A percentile compares a stretch with the other conserved stretches of the same genome.
These are phyloP conservation scores for Sequoiadendron giganteum DNA, from an alignment of 75 land plant species.

Conservation along the genomic window DNA sequence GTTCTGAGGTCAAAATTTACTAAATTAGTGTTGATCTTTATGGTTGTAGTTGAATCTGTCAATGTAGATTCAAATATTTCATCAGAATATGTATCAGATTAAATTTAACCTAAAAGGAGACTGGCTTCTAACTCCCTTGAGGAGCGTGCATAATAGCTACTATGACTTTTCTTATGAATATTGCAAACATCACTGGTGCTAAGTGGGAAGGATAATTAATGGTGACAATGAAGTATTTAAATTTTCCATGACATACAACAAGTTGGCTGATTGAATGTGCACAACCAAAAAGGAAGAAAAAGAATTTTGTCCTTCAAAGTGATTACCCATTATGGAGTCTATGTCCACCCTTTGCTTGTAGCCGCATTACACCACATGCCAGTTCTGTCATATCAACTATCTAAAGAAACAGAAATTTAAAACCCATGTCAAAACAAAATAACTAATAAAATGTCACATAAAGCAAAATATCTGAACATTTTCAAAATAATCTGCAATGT, in stretches of 20 bases:
- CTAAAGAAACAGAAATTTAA: slow-evolving; percentile 26
- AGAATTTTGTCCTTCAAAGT: not conserved
- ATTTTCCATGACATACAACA: not conserved
- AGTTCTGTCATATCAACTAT: slow-evolving; percentile 88
- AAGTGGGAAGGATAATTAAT: not conserved
- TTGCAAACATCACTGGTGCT: not conserved
- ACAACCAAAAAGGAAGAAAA: not conserved
- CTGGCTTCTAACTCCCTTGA: not conserved
- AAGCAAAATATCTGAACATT: not conserved
- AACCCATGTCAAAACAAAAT: not conserved
- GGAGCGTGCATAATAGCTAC: not conserved
- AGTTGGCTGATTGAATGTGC: not conserved
- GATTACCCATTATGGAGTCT: slow-evolving; percentile 91
- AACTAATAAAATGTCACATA: not conserved
- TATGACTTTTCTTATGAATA: not conserved
- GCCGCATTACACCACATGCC: slow-evolving; percentile 73
- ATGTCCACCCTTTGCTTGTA: slow-evolving; percentile 89
- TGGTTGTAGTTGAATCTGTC: not conserved
- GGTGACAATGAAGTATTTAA: not conserved
- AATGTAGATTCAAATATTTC: not conserved
- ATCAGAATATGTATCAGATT: not conserved
- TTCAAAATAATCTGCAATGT: not conserved
- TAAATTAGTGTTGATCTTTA: not conserved
- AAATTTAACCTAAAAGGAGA: not conserved
- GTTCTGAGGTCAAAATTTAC: no score